phyloP scores from a whole-genome alignment of 2,329 filamentous ascomycete species.

The Trichoderma sp. region DNA sequence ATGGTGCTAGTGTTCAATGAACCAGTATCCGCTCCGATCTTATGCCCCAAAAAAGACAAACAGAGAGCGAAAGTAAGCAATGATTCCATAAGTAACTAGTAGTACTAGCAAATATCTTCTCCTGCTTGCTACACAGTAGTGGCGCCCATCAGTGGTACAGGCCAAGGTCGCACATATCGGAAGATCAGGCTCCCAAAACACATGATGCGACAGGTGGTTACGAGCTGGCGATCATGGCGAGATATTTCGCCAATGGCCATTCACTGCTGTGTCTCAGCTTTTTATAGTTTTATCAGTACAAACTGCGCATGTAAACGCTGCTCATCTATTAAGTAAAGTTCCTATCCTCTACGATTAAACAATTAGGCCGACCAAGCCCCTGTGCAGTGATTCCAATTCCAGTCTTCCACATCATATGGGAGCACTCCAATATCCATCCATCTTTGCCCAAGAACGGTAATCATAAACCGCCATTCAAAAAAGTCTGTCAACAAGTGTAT shows the following conservation, averaged over 20 bases:
- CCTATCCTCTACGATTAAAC: neutral
- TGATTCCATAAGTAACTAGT: neutral
- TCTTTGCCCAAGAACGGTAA: neutral
- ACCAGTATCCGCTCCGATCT: neutral
- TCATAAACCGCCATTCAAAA: neutral
- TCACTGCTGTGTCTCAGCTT: neutral
- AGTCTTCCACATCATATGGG: neutral
- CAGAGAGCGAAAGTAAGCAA: neutral
- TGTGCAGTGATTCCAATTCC: neutral
- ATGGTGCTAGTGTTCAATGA: neutral
- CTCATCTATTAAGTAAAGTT: neutral
- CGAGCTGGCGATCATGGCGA: neutral
- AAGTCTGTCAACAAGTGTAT: slow-evolving; percentile 4
- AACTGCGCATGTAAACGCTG: neutral
- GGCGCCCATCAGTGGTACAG: neutral
- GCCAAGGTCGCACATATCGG: neutral
- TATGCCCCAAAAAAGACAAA: neutral
- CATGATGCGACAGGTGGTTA: slow-evolving; percentile 5
- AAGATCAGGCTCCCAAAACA: neutral
- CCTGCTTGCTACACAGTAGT: neutral
- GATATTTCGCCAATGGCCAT: slow-evolving; percentile 2
- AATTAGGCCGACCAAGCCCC: neutral
- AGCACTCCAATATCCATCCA: neutral
- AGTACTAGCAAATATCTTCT: neutral
- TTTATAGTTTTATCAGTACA: neutral